Conservation (phyloP, 345 rosid genomes). For the Corchorus olitorius region DNA sequence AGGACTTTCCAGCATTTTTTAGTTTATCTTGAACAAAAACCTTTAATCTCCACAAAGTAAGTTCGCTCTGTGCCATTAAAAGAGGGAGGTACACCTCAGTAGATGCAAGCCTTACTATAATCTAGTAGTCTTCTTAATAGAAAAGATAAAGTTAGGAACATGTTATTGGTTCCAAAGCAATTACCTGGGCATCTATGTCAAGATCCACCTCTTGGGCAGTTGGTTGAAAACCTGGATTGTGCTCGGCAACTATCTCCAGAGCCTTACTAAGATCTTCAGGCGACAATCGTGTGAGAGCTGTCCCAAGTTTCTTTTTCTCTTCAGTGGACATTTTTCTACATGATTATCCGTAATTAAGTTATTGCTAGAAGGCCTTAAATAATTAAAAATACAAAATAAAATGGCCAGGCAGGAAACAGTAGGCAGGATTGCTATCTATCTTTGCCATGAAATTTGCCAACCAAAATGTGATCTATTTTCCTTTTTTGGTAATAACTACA, state of each 20-base stretch:
- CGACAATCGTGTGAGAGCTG: constrained; percentile 55
- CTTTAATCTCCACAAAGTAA: constrained; percentile 73
- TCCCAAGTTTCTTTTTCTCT: constrained; percentile 66
- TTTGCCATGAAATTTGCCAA: not conserved
- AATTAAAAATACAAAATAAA: not conserved
- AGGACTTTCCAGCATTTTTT: constrained; percentile 45
- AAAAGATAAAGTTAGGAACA: not conserved
- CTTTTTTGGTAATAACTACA: not conserved
- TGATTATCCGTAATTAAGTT: not conserved
- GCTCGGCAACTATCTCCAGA: constrained; percentile 69
- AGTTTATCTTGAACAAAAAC: constrained; percentile 68
- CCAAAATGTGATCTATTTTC: not conserved
- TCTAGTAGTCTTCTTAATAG: constrained; percentile 6
- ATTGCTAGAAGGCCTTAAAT: not conserved
- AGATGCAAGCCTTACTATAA: not conserved
- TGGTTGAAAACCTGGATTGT: constrained; percentile 62
- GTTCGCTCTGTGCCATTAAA: constrained; percentile 48
- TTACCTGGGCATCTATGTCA: constrained; percentile 76
- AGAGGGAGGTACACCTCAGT: not conserved
- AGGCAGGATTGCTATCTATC: not conserved
- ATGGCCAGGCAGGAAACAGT: not conserved
- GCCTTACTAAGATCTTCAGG: constrained; percentile 69
- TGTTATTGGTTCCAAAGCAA: not conserved
- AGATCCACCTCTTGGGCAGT: constrained; percentile 69
- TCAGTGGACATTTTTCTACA: constrained; percentile 62